Base-by-base conservation (phyloP, 208 protist species). In the Trypanosoma brucei region DNA sequence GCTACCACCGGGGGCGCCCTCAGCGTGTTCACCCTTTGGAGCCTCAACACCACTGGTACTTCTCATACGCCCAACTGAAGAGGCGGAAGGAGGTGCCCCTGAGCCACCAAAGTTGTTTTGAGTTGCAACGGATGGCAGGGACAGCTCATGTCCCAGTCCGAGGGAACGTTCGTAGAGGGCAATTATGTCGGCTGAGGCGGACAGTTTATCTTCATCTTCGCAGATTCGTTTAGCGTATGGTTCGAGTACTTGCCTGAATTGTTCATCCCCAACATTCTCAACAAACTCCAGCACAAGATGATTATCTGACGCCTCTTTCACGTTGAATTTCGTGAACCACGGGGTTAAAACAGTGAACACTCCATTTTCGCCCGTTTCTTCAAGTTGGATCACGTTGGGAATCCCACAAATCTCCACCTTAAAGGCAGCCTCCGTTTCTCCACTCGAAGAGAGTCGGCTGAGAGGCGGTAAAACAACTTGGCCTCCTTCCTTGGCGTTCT, bases 351-450 rank as follows among this genome's bases (percentile, higher is more conserved):
- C 73, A 67, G 86, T 72, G 34, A 70, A 77, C 50, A 78, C 76
- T 37, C 76, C 75, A 40, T 57, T 56, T 35, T 70, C 65, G 39
- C 83, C 75, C 13, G 79, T 85, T 14, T 78, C 74, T 46, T 76
- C 70, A 33, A 89, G 67, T 55, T 81, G 65, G 55, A 92, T 84
- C 45, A 89, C 82, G 69, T 92, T 83, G 8, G 82, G 82, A 22
- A 89, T 66, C 5, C 86, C 86, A 33, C 82, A 49, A 52, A 92
- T 63, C 44, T 72, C 72, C 58, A 85, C 72, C 14, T 55, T 62
- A 37, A 72, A 75, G 33, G 54, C 34, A n/a, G 54, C 75, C 57
- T 72, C 75, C 6, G 65, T 6, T 3, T 38, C 38, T 38, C 49
- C 63, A 34, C 59, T 76, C 2, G 50, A 53, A 30, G 65, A 65